Evolutionary conservation across 345 rosid species (phyloP).

Genomic region (Mallotus nudiflorus): DNA sequence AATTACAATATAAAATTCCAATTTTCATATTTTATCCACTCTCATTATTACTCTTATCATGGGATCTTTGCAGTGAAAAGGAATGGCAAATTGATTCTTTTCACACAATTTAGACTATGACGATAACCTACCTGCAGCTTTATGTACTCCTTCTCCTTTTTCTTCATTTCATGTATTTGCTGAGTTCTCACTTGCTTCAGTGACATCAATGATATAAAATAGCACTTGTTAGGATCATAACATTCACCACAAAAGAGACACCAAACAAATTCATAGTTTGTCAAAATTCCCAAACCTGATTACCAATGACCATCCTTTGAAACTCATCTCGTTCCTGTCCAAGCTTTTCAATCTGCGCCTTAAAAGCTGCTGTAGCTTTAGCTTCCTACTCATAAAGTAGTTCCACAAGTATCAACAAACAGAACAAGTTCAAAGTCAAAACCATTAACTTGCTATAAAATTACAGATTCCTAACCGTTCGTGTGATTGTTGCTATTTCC

Average conservation of each 20-base stretch:
- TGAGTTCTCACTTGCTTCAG: slow-evolving; percentile 96
- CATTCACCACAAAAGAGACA: neutral
- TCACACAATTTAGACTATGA: neutral
- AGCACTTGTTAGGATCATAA: slow-evolving; percentile 18
- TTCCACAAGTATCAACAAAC: slow-evolving; percentile 12
- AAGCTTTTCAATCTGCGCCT: slow-evolving; percentile 85
- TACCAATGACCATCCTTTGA: slow-evolving; percentile 95
- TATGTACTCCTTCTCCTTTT: slow-evolving; percentile 92
- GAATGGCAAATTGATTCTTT: slow-evolving; percentile 2
- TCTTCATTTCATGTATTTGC: slow-evolving; percentile 96
- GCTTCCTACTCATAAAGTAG: slow-evolving; percentile 60
- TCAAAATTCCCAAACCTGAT: slow-evolving; percentile 58
- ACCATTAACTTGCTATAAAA: slow-evolving; percentile 4
- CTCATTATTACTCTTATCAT: neutral
- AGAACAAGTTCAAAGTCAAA: slow-evolving; percentile 13
- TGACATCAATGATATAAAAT: slow-evolving; percentile 26
- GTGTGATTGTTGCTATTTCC: too few species aligned
- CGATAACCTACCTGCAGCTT: slow-evolving; percentile 71
- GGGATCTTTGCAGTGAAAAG: slow-evolving; percentile 1
- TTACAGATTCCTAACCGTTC: slow-evolving; percentile 34
- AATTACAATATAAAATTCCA: neutral
- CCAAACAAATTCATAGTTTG: neutral
- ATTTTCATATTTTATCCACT: neutral
- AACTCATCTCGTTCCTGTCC: slow-evolving; percentile 96
- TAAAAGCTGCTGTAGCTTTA: slow-evolving; percentile 78